Evolutionary conservation across 1,284 basidiomycete genomes (phyloP), one percentile per base, ranked within the genome.

Genomic region (Vanrija pseudolonga): DNA sequence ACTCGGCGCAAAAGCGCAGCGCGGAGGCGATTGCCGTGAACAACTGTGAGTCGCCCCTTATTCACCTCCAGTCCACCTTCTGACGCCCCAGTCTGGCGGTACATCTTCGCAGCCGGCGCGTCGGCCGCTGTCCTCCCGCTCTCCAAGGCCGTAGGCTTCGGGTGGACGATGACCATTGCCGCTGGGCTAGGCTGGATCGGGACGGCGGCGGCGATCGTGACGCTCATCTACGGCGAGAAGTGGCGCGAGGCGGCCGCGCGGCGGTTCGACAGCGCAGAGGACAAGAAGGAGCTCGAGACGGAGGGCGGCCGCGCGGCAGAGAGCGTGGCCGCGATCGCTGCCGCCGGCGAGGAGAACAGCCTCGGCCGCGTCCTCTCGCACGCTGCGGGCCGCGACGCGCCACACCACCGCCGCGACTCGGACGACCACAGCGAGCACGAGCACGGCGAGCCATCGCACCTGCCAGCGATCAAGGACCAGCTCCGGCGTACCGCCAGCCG

Each of bases 131-230:
- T 82, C 28, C 66, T 85, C 3, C 84, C 85, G 0, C 68, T 81
- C 40, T 77, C 85, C 51, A 71, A 84, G 24, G 63, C 60, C 0
- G 79, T 85, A 26, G 84, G 85, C 8, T 78, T 84, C 15, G 79
- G 80, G 0, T 73, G 73, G 53, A 85, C 84, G 0, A 79, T 83
- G 67, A 77, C 77, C 0, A 63, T 83, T 14, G 71, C 80, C 0
- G 80, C 81, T 0, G 45, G 73, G 4, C 51, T 83, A 7, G 76
- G 52, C n/a, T 68, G 64, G 58, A 4, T 60, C 17, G 59, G 58
- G 2, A 45, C 56, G 0, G 55, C 19, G 2, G 39, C 50, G 5
- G 52, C 66, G n/a, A 46, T 61, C 12, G 6, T 62, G 3, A 55
- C 61, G 15, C 53, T 71, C 24, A 22, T 53, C 22, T 71, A 56